These are phyloP conservation scores for Paraphaeosphaeria sporulosa DNA, from an alignment of 2,329 filamentous ascomycete species.

Conservation along the genomic window DNA sequence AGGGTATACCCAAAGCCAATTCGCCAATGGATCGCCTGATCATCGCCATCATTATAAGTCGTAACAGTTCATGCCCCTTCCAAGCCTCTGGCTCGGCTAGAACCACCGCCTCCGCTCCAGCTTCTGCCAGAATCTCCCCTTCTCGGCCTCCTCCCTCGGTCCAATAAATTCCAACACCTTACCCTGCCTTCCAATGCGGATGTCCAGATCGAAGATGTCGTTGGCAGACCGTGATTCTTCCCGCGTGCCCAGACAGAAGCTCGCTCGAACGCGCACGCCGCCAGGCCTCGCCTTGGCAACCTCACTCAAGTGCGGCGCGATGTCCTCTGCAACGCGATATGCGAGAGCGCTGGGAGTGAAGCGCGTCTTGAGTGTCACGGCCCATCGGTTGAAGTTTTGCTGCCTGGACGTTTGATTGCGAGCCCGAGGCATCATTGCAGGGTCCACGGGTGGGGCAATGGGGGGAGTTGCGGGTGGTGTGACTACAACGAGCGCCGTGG, in stretches of 20 bases:
- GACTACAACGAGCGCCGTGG: constrained; percentile 49
- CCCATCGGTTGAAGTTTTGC: constrained; percentile 50
- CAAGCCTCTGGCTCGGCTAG: constrained; percentile 23
- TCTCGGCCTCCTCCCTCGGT: constrained; percentile 55
- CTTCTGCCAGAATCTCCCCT: constrained; percentile 51
- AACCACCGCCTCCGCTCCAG: constrained; percentile 55
- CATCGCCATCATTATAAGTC: neutral
- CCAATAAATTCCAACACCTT: constrained; percentile 52
- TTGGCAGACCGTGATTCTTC: constrained; percentile 33
- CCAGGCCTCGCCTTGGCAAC: constrained; percentile 49
- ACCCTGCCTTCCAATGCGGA: constrained; percentile 50
- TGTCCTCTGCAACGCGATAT: constrained; percentile 48
- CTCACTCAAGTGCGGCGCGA: constrained; percentile 51
- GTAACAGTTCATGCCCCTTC: neutral
- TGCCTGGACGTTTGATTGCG: constrained; percentile 22
- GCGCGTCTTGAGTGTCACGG: constrained; percentile 49
- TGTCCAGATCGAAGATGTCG: constrained; percentile 57
- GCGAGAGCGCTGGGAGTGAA: constrained; percentile 53
- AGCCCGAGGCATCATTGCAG: constrained; percentile 35
- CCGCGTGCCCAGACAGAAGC: constrained; percentile 52
- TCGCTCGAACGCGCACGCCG: constrained; percentile 54
- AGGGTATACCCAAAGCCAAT: constrained; percentile 4
- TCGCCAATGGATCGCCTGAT: neutral
- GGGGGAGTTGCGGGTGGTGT: constrained; percentile 38
- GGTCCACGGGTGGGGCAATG: constrained; percentile 32